A percentile compares a stretch with the other conserved stretches of the same genome.
These are phyloP conservation scores for Theobroma grandiflorum DNA, from an alignment of 441 rosid genomes.

Conservation along the genomic window DNA sequence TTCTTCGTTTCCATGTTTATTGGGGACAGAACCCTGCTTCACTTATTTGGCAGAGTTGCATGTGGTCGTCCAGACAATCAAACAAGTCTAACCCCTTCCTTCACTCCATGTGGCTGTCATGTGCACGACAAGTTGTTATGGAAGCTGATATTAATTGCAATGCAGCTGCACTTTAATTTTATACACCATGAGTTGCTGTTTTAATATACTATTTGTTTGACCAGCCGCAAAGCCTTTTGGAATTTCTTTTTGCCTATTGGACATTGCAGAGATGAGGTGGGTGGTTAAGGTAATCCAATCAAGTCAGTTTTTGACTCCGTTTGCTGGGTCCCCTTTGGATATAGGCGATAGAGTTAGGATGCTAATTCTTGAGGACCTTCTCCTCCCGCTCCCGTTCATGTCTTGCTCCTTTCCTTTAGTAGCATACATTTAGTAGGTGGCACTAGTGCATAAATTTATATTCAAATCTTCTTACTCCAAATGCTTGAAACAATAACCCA, in stretches of 20 bases:
- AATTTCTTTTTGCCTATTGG: conserved; percentile 3
- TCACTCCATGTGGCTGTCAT: conserved; percentile 31
- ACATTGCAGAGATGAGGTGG: conserved; percentile 8
- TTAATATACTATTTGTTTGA: not conserved
- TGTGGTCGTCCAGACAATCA: conserved; percentile 29
- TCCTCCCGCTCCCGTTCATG: not conserved
- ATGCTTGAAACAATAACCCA: no score
- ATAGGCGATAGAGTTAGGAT: not conserved
- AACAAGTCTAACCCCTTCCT: not conserved
- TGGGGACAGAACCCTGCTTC: not conserved
- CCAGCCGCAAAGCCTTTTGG: not conserved
- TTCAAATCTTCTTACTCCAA: no score
- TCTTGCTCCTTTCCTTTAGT: not conserved
- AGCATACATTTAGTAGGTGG: no score
- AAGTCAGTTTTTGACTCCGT: conserved; percentile 6
- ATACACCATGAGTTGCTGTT: not conserved
- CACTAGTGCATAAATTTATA: not conserved
- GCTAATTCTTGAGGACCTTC: not conserved
- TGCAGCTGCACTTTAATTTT: not conserved
- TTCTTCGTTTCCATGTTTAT: not conserved
- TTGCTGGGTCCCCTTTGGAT: conserved; percentile 13
- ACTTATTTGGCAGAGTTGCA: conserved; percentile 8
- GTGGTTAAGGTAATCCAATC: conserved; percentile 14
- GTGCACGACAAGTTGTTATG: conserved; percentile 24
- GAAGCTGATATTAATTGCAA: conserved; percentile 30